phyloP scores from a whole-genome alignment of 1,139 yeast genomes.

The Nadsonia commutata region DNA sequence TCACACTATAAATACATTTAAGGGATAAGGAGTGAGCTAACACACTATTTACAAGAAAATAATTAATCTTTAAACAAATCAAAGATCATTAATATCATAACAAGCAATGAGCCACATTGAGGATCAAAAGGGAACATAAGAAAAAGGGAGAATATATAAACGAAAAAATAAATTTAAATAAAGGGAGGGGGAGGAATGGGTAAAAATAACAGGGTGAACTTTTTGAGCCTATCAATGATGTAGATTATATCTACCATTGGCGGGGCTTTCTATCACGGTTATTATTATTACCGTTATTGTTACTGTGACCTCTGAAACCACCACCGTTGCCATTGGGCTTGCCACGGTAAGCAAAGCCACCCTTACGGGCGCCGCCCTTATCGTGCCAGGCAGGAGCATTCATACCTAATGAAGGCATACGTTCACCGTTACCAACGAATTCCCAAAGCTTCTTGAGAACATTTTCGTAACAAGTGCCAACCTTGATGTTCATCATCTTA shows the following conservation, averaged over 20 bases:
- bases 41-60: too few relatives aligned
- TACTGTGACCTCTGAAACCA: neutral
- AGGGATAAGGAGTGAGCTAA: too few relatives aligned
- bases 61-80: too few relatives aligned
- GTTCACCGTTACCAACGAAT: neutral
- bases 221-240: too few relatives aligned
- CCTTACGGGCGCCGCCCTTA: neutral
- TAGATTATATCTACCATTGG: neutral
- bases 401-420: neutral
- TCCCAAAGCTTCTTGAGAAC: neutral
- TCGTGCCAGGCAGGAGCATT: neutral
- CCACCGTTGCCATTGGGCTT: neutral
- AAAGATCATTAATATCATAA: too few relatives aligned
- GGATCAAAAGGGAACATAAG: too few relatives aligned
- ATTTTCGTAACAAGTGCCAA: neutral
- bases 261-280: neutral
- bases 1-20: too few relatives aligned
- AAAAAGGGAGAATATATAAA: too few relatives aligned
- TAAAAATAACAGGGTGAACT: too few relatives aligned
- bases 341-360: neutral
- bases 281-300: neutral
- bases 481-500: neutral
- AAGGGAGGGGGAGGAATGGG: too few relatives aligned
- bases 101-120: too few relatives aligned
- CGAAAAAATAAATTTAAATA: too few relatives aligned